Evolutionary conservation across 768 basidiomycete species (phyloP), one percentile per base, ranked within the genome.

Genomic region (Melanogaster broomeanus): DNA sequence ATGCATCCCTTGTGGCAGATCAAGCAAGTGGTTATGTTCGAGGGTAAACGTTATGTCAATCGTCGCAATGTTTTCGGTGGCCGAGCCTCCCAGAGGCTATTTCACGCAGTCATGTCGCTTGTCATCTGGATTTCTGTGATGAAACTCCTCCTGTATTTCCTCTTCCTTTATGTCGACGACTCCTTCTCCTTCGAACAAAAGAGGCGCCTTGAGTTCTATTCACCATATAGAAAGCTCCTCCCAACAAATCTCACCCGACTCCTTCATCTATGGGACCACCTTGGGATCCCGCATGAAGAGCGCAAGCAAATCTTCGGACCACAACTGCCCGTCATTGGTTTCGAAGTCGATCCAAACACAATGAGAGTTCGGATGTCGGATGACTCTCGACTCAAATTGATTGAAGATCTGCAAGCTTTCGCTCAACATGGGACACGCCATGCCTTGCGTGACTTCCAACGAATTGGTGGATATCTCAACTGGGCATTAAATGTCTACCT

Each of bases 1-100:
- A 60, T 75, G 54, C 70, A 76, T 40, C 72, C 67, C 0, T 35
- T 59, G 0, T 77, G 75, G 76, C 74, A 79, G 40, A 51, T 77
- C 1, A 72, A 71, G n/a, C 76, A 78, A 30, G 46, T 75, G 0
- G 59, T 70, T 8, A 57, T 44, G 0, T 46, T 75, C n/a, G 57
- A 68, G 8, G 63, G 61, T 0, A 3, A 21, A 0, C 30, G 34
- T 0, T 53, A 69, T 43, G 50, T 74, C 0, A 67, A 74, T 19
- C 31, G 57, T 0, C 24, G 42, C 9, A 65, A 64, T 19, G 46
- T 53, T 6, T 74, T 74, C 40, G 67, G 72, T 0, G 55, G 57
- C 0, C 10, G 43, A 0, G 63, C 53, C 0, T 69, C 70, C 0
- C 61, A 59, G 0, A 39, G 48, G 0, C 60, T 72, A 2, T 77